Conservation (phyloP, 345 rosid species). For the Arabidopsis suecica region DNA sequence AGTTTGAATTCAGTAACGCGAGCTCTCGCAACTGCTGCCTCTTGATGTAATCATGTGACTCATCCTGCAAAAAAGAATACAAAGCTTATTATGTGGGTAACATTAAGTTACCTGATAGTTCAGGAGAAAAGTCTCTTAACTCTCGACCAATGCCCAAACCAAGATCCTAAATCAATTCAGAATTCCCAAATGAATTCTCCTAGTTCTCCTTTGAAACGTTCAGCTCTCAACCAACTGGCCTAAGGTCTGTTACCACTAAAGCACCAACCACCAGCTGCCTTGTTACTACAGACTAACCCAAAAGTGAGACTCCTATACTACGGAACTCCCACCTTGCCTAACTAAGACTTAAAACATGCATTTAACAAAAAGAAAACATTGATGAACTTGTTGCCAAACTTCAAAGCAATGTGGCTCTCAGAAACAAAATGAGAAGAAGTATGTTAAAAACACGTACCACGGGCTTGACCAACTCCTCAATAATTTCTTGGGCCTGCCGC, state of each 20-base stretch:
- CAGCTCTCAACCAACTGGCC: neutral
- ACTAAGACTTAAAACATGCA: neutral
- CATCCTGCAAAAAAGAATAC: constrained; percentile 63
- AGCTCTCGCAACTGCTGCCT: constrained; percentile 96
- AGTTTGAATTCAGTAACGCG: constrained; percentile 85
- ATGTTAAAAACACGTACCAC: constrained; percentile 60
- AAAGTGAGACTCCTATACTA: neutral
- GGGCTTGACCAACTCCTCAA: constrained; percentile 92
- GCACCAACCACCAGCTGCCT: neutral
- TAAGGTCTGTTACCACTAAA: neutral
- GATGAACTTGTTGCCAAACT: constrained; percentile 1
- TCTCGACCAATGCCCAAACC: neutral
- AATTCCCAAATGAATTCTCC: constrained; percentile 2
- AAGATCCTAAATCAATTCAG: neutral
- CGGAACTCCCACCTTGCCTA: neutral
- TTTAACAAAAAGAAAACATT: neutral
- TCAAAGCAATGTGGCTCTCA: constrained; percentile 23
- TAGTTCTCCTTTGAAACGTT: neutral
- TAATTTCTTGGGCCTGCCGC: constrained; percentile 77
- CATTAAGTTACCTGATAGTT: neutral
- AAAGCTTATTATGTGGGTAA: neutral
- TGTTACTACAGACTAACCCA: neutral
- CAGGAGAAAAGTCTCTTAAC: neutral
- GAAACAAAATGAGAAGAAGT: constrained; percentile 15
- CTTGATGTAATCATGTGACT: constrained; percentile 91